Evolutionary conservation across 1,139 yeast genomes (phyloP), one percentile per base, ranked within the genome.

Genomic region (Meyerozyma elateridarum): DNA sequence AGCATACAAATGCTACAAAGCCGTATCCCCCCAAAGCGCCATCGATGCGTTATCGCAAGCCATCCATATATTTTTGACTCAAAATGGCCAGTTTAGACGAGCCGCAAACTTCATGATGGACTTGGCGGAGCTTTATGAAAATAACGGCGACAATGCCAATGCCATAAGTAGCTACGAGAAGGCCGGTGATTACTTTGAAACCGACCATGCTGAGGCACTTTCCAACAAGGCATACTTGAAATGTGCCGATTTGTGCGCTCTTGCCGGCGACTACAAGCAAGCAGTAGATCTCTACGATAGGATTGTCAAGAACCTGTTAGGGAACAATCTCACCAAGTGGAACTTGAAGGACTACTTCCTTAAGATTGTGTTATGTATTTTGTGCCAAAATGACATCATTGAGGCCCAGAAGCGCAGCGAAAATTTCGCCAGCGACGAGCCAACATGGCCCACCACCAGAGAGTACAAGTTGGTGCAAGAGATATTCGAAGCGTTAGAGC

Each of bases 101-200:
- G 96, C 95, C 15, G 98, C 98, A 13, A 87, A 87, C 53, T 89
- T 85, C 60, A 83, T 91, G 49, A 76, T 83, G 69, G 97, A 91
- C 54, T 70, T 91, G 49, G 98, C 89, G 3, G 91, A 79, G 44
- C 60, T 91, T 30, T 87, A 85, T 53, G 97, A 91, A 56, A 71
- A 71, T 30, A 64, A 84, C 22, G 73, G 73, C 34, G 94, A 89
- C 50, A 57, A 62, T 16, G 65, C 70, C 12, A 73, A 73, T 44
- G 96, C 98, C 3, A 71, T 83, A 35, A 69, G 70, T 37, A 77
- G 91, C 18, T 91, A 84, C 55, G 95, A 88, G 52, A 85, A 83
- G 48, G 96, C 98, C 4, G 96, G 96, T 25, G 97, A 93, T 51
- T 91, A 96, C 85, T 88, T 84, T 54, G 76, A 78, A 38, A 88